A percentile compares a stretch with the other conserved stretches of the same genome.
phyloP scores from a whole-genome alignment of 345 rosid genomes.

The Fremontodendron californicum region DNA sequence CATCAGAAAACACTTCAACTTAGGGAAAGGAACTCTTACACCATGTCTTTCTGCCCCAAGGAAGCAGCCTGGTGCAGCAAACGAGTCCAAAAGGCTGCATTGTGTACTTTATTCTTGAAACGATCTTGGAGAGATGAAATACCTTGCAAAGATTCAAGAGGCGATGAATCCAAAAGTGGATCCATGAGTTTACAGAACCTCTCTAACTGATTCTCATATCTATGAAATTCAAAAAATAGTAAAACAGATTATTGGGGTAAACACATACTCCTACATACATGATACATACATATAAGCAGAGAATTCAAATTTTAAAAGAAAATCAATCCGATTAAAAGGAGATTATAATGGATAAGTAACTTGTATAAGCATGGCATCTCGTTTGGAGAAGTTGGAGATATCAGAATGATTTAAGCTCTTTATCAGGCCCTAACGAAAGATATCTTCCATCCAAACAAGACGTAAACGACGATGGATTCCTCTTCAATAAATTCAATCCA shows the following conservation, averaged over 20 bases:
- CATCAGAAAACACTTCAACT: constrained; percentile 14
- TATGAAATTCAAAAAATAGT: constrained; percentile 16
- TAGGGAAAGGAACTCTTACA: constrained; percentile 46
- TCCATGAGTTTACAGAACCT: constrained; percentile 73
- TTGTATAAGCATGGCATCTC: constrained; percentile 73
- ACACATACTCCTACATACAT: no score
- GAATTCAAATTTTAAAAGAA: background rate
- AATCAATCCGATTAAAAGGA: constrained; percentile 8
- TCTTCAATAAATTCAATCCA: constrained; percentile 66
- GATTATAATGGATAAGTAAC: constrained; percentile 24
- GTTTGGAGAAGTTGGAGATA: constrained; percentile 80
- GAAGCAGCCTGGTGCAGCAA: constrained; percentile 28
- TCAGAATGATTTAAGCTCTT: constrained; percentile 60
- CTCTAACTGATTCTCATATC: constrained; percentile 82
- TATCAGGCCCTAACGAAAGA: constrained; percentile 67
- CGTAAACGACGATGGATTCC: constrained; percentile 82
- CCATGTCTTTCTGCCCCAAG: constrained; percentile 46
- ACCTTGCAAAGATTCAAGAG: constrained; percentile 60
- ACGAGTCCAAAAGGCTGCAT: constrained; percentile 69
- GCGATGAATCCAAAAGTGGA: constrained; percentile 71
- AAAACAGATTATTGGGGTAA: background rate
- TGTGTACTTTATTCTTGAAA: constrained; percentile 45
- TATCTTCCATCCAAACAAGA: constrained; percentile 89
- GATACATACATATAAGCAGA: background rate
- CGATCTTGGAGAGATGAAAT: constrained; percentile 50